phyloP scores from a whole-genome alignment of 192 early-diverging fungal genomes.

The Backusella psychrophila region DNA sequence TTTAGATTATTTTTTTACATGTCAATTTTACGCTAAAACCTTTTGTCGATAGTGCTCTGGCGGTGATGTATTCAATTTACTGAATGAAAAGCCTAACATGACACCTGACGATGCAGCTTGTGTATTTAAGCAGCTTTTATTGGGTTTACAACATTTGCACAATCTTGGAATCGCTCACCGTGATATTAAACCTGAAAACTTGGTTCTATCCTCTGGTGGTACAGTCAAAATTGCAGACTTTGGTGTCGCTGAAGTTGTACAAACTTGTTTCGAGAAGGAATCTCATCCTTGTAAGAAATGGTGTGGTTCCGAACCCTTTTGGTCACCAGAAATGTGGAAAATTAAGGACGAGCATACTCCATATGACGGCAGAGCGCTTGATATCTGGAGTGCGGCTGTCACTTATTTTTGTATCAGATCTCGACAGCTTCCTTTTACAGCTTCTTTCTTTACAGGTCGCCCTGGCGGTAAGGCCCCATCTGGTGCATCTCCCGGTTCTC shows the following conservation, averaged over 20 bases:
- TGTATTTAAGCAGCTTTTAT: slow-evolving; percentile 91
- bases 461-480: neutral
- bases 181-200: slow-evolving; percentile 84
- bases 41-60: slow-evolving; percentile 71
- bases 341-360: slow-evolving; percentile 62
- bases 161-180: slow-evolving; percentile 95
- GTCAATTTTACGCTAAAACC: neutral
- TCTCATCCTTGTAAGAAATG: slow-evolving; percentile 83
- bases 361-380: slow-evolving; percentile 88
- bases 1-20: neutral
- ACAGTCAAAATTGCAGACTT: slow-evolving; percentile 97
- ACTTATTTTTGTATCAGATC: slow-evolving; percentile 84
- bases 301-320: slow-evolving; percentile 95
- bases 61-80: slow-evolving; percentile 89
- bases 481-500: slow-evolving; percentile 13
- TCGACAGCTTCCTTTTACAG: slow-evolving; percentile 43
- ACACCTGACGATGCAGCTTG: slow-evolving; percentile 82
- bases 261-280: slow-evolving; percentile 72
- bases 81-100: slow-evolving; percentile 63
- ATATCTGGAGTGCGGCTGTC: slow-evolving; percentile 90
- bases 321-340: slow-evolving; percentile 89
- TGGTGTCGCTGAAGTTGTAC: slow-evolving; percentile 95
- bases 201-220: slow-evolving; percentile 77
- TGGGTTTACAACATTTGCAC: slow-evolving; percentile 90
- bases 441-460: slow-evolving; percentile 15